These are phyloP conservation scores for Xylaria sp. DNA, from an alignment of 2,329 filamentous ascomycete species.

Conservation along the genomic window DNA sequence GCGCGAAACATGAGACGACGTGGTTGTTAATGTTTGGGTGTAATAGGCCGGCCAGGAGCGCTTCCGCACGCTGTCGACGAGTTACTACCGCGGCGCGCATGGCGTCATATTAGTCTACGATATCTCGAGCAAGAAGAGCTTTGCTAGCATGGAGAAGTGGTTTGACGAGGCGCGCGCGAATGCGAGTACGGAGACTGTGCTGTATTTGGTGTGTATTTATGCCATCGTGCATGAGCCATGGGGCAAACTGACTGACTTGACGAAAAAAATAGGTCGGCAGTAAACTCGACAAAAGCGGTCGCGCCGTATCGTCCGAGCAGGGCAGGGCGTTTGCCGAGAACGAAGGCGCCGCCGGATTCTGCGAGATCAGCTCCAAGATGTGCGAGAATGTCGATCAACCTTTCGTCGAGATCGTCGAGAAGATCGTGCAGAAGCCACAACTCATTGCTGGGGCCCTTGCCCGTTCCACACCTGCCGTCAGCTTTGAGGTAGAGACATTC, in stretches of 20 bases:
- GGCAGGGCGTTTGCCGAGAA: slow-evolving; percentile 42
- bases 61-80: slow-evolving; percentile 46
- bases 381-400: slow-evolving; percentile 46
- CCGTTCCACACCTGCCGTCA: slow-evolving; percentile 20
- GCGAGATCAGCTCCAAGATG: slow-evolving; percentile 51
- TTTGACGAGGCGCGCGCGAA: slow-evolving; percentile 49
- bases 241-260: no score
- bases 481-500: slow-evolving; percentile 28
- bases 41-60: slow-evolving; percentile 42
- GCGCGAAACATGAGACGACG: no score
- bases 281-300: slow-evolving; percentile 45
- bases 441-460: slow-evolving; percentile 34
- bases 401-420: slow-evolving; percentile 48
- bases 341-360: slow-evolving; percentile 42
- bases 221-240: no score
- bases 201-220: slow-evolving; percentile 38
- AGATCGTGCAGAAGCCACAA: slow-evolving; percentile 42
- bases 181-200: slow-evolving; percentile 43
- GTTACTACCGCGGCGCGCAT: slow-evolving; percentile 47
- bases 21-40: neutral
- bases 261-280: slow-evolving; percentile 38
- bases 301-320: slow-evolving; percentile 44
- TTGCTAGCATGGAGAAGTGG: slow-evolving; percentile 49
- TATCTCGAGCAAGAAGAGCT: slow-evolving; percentile 44
- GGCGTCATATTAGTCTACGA: slow-evolving; percentile 48